Evolutionary conservation across 2,329 filamentous ascomycete genomes (phyloP), one percentile per base, ranked within the genome.

Genomic region (Epichloe amarillans): DNA sequence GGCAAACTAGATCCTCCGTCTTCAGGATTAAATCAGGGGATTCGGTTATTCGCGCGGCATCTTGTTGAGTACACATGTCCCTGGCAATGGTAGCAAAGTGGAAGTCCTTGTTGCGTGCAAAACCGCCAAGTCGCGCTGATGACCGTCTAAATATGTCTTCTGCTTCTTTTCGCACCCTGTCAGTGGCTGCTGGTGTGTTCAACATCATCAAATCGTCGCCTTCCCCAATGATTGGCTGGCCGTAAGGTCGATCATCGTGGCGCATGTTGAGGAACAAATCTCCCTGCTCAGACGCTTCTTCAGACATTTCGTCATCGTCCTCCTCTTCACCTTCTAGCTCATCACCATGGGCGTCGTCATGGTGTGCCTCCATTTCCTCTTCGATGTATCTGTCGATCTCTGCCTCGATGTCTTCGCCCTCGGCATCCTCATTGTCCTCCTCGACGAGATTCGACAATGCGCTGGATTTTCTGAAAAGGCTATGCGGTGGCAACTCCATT

Each of bases 81-180:
- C 84, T 86, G 33, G 87, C 86, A 53, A 95, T 80, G 6, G 77
- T 71, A 4, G 81, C 76, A 60, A 88, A 85, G 43, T 80, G 78
- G 48, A 82, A 81, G 8, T 80, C 75, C 46, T 75, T 75, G 55
- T 71, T 77, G 70, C 61, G 70, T 56, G 56, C 59, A 52, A 55
- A 64, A 55, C 56, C 66, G 54, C 60, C 67, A 51, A 73, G 68
- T 42, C 69, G 73, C 52, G 71, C 68, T 15, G 72, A 64, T 3
- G 77, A 79, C 43, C 74, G 72, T 39, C 75, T 73, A 58, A 73
- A 76, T 50, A 80, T 73, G 50, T 72, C 71, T 53, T 80, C 74
- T 12, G 78, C 77, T 62, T 82, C 77, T 51, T 66, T 71, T 48
- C 70, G 69, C 52, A 80, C 70, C 46, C 74, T 72, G 53, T 72